Percentiles rank a stretch among this genome's conserved stretches.
Conservation (phyloP, 2,329 filamentous ascomycete species). For the Pseudogymnoascus sp. region DNA sequence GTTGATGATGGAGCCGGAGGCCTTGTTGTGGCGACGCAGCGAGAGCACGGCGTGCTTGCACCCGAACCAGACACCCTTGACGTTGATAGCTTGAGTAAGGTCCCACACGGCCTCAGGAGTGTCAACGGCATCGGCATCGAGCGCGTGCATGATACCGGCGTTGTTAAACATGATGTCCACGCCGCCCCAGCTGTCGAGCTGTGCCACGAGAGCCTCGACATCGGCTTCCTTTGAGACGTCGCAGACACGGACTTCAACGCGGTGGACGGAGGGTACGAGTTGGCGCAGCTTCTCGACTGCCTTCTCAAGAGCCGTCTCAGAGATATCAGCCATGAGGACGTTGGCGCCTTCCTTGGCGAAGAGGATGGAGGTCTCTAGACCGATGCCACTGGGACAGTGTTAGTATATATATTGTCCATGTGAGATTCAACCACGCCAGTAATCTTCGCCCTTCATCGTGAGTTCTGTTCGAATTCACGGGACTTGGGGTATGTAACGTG, state of each 20-base stretch:
- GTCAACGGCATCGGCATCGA: slow-evolving; percentile 56
- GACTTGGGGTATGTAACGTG: neutral
- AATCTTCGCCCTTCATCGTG: neutral
- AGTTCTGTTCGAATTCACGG: neutral
- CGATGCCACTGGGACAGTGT: slow-evolving; percentile 51
- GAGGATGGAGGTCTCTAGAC: slow-evolving; percentile 66
- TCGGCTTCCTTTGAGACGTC: slow-evolving; percentile 65
- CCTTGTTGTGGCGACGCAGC: slow-evolving; percentile 60
- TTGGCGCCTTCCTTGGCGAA: slow-evolving; percentile 65
- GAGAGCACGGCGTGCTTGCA: slow-evolving; percentile 65
- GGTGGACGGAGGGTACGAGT: slow-evolving; percentile 44
- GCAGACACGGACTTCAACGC: slow-evolving; percentile 45
- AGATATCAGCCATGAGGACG: slow-evolving; percentile 66
- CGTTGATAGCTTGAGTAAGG: slow-evolving; percentile 66
- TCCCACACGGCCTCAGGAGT: slow-evolving; percentile 73
- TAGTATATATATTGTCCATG: neutral
- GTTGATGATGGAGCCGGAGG: slow-evolving; percentile 63
- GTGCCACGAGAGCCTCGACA: slow-evolving; percentile 52
- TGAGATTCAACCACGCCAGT: neutral
- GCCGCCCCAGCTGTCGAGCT: slow-evolving; percentile 62
- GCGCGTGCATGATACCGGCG: slow-evolving; percentile 69
- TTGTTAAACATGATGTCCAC: slow-evolving; percentile 75
- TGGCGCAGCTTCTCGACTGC: slow-evolving; percentile 54
- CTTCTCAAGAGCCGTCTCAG: slow-evolving; percentile 54
- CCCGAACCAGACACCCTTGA: slow-evolving; percentile 74